Percentiles rank a stretch among this genome's conserved stretches.
These are phyloP conservation scores for Taphrina pruni DNA, from an alignment of 1,139 yeast species.

Conservation along the genomic window DNA sequence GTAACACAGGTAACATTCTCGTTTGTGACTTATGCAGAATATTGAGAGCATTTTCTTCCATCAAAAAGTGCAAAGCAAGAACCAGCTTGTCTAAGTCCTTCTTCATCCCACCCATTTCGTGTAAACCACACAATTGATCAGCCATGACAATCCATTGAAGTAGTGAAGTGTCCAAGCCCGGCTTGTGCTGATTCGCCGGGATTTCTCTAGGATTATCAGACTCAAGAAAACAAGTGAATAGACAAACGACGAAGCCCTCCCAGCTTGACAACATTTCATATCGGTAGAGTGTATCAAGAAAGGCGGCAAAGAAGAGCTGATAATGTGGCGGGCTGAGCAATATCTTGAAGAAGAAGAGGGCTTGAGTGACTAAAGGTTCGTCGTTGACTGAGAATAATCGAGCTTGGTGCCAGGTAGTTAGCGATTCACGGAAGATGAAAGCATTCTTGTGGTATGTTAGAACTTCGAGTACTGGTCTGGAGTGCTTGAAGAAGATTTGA, in stretches of 20 bases:
- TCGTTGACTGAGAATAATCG: background rate
- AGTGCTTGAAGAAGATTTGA: background rate
- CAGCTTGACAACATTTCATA: background rate
- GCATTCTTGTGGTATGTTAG: background rate
- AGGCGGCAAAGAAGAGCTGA: constrained; percentile 6
- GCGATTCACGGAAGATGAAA: background rate
- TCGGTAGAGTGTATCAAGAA: background rate
- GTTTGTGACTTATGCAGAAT: constrained; percentile 54
- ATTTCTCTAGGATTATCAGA: constrained; percentile 14
- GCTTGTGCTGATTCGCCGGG: constrained; percentile 45
- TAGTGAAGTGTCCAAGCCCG: constrained; percentile 9
- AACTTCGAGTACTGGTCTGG: background rate
- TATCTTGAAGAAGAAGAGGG: background rate
- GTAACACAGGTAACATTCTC: constrained; percentile 61
- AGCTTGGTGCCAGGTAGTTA: background rate
- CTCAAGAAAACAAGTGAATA: constrained; percentile 21
- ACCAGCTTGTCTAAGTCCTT: constrained; percentile 68
- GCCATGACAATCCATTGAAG: constrained; percentile 44
- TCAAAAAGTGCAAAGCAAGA: constrained; percentile 70
- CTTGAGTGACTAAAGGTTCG: background rate
- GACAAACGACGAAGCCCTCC: background rate
- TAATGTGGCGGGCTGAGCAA: background rate
- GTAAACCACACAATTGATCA: constrained; percentile 47
- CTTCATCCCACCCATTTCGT: constrained; percentile 54
- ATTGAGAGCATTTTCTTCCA: constrained; percentile 76